A percentile compares a stretch with the other conserved stretches of the same genome.
Evolutionary conservation across 1,284 basidiomycete genomes (phyloP).

Genomic region (Cystobasidium slooffiae): DNA sequence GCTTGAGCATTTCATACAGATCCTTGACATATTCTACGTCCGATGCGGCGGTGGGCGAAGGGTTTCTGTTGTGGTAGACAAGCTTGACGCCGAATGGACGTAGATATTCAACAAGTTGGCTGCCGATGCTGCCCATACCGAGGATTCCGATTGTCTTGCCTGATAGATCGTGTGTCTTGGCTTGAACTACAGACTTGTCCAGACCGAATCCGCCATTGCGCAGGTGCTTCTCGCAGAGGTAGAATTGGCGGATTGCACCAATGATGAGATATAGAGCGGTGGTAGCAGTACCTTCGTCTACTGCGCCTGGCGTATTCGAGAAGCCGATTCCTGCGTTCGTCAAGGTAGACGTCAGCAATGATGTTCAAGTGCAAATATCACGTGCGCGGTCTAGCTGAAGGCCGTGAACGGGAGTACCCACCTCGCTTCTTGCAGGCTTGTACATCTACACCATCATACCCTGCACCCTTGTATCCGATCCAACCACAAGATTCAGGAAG

Average conservation of each 20-base stretch:
- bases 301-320: conserved; percentile 88
- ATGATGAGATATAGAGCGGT: conserved; percentile 83
- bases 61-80: conserved; percentile 72
- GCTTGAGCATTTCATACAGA: conserved; percentile 72
- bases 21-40: conserved; percentile 68
- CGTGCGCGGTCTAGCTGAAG: not conserved
- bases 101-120: conserved; percentile 56
- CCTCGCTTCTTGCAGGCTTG: conserved; percentile 71
- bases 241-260: conserved; percentile 79
- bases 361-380: no score
- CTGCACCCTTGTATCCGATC: conserved; percentile 45
- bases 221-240: conserved; percentile 71
- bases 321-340: conserved; percentile 71
- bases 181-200: conserved; percentile 19
- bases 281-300: conserved; percentile 89
- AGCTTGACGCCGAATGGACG: conserved; percentile 75
- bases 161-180: conserved; percentile 69
- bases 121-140: conserved; percentile 86
- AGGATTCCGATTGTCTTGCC: conserved; percentile 80
- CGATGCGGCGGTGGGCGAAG: conserved; percentile 58
- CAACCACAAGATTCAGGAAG: conserved; percentile 20
- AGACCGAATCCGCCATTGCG: conserved; percentile 55
- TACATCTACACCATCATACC: conserved; percentile 64
- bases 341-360: not conserved
- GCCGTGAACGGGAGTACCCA: conserved; percentile 54